Evolutionary conservation across 2,329 filamentous ascomycete genomes (phyloP).

Genomic region (Talaromyces sp.): DNA sequence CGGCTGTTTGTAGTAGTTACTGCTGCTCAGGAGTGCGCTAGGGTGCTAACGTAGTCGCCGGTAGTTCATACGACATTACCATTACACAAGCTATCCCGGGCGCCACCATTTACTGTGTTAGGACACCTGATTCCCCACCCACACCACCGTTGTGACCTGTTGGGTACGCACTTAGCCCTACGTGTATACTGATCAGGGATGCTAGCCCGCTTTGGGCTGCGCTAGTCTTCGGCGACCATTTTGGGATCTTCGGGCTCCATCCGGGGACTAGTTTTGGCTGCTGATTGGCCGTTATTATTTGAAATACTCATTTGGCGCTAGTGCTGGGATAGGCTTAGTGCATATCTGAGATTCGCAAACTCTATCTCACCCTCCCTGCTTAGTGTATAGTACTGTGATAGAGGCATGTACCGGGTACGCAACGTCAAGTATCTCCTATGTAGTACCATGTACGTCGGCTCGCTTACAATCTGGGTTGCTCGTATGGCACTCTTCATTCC

Average conservation of each 20-base stretch:
- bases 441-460: neutral
- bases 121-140: neutral
- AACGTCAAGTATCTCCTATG: neutral
- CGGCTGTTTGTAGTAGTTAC: neutral
- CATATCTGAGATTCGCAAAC: constrained; percentile 16
- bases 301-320: constrained; percentile 14
- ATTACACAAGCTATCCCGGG: constrained; percentile 1
- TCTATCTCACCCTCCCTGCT: constrained; percentile 12
- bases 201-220: neutral
- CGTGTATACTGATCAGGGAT: neutral
- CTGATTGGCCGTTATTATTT: constrained; percentile 15
- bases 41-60: neutral
- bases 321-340: neutral
- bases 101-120: constrained; percentile 4
- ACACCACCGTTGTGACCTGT: constrained; percentile 2
- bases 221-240: constrained; percentile 17
- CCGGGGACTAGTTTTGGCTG: neutral
- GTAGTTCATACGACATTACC: neutral
- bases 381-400: neutral
- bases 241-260: constrained; percentile 16
- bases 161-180: constrained; percentile 12
- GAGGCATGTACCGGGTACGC: neutral
- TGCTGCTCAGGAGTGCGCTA: neutral
- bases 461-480: neutral
- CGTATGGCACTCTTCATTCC: neutral